A percentile compares a stretch with the other conserved stretches of the same genome.
Conservation (phyloP, 2,329 filamentous ascomycete species). For the Fusarium dlaminii region DNA sequence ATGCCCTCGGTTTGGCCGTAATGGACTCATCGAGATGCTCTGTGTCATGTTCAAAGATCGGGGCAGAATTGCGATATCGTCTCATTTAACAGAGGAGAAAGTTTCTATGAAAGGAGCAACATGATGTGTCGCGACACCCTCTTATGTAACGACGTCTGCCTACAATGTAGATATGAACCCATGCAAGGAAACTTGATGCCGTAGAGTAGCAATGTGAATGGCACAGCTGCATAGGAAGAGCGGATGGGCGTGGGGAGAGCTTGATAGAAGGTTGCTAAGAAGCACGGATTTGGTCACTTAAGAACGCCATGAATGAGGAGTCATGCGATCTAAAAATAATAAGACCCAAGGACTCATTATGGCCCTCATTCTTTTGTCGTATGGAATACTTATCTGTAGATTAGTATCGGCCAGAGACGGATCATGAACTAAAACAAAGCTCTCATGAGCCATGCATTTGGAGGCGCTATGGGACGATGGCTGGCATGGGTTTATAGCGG, state of each 20-base stretch:
- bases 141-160: background rate
- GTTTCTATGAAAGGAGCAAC: background rate
- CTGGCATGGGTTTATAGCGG: constrained; percentile 11
- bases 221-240: constrained; percentile 10
- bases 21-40: constrained; percentile 17
- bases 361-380: background rate
- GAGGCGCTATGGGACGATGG: constrained; percentile 1
- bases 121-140: background rate
- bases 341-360: constrained; percentile 3
- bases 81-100: constrained; percentile 3
- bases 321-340: constrained; percentile 16
- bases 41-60: background rate
- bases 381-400: background rate
- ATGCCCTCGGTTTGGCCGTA: background rate
- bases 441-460: background rate
- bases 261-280: constrained; percentile 2
- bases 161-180: constrained; percentile 16
- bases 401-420: background rate
- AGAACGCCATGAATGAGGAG: background rate
- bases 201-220: constrained; percentile 16
- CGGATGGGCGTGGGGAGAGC: constrained; percentile 3
- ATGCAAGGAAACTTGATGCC: constrained; percentile 24
- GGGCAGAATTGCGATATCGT: background rate
- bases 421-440: constrained; percentile 4
- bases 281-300: background rate